Base-by-base conservation (phyloP, 1,284 basidiomycete species). In the Ustilago tritici region DNA sequence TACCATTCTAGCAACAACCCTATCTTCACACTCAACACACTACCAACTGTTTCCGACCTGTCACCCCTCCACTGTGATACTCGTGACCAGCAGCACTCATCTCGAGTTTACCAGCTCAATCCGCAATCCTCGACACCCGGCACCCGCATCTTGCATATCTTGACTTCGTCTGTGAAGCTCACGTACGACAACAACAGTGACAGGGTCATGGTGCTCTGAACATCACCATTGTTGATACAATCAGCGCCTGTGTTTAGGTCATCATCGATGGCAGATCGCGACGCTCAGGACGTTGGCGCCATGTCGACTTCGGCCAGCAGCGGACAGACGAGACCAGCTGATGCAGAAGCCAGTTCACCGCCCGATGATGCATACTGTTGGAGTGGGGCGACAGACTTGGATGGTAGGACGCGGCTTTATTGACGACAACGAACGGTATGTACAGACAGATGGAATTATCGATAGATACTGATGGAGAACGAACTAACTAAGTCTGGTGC, bases 231-330 rank as follows among this genome's bases (percentile, higher is more conserved):
- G 46, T 28, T 49, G 46, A 19, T 40, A 40, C 5, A 28, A 49
- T 49, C 17, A 23, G 10, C 50, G 31, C 49, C 49, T 41, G 17
- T 12, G 10, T 12, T 15, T 14, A 17, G 32, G 35, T 17, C 19
- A 34, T 47, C 41, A 34, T 28, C 14, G 23, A 64, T 70, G 62
- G 49, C 62, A 15, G 55, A 56, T 23, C 58, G 56, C 54, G 55
- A 61, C n/a, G 49, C 34, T 8, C 38, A 23, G 11, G 38, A 34
- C 15, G 36, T 6, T 31, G 52, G 34, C 34, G 28, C 47, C 12
- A 36, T n/a, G 56, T 10, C 46, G 10, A 17, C 15, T 12, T 14
- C 61, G 5, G 12, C 35, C 4, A 38, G 36, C 57, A 64, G 53
- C 54, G 50, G 56, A 15, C 61, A 49, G 15, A 35, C 15, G 31